Base-by-base conservation (phyloP, 371 early-diverging fungal species). In the Blastocladiella emersonii region DNA sequence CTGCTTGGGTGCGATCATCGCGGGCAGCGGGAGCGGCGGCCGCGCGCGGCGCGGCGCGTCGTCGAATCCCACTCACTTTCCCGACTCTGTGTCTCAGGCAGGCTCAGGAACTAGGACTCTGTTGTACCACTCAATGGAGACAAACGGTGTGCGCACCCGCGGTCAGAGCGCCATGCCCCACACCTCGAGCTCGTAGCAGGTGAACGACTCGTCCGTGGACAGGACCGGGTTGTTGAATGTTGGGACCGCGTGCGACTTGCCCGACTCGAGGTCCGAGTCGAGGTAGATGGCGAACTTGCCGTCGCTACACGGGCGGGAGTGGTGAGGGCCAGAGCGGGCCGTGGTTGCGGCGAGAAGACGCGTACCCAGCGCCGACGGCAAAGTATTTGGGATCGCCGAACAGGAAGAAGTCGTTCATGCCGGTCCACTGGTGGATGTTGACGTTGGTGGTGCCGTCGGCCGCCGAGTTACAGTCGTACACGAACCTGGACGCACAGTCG, bases 231-330 rank as follows among this genome's bases (percentile, higher is more conserved):
- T 95, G 56, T 86, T 82, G 78, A 92, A 96, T 1, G 96, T 95
- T 21, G 84, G 84, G 63, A 92, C 92, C 39, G 72, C 76, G 25
- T 81, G 82, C 8, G 87, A 85, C 65, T 90, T 85, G 1, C 97
- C 97, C 41, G 80, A 78, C 62, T 89, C 82, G 15, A 96, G 78
- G 65, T 93, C 88, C 36, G 82, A 77, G 65, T 94, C 87, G 32
- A 96, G 68, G 90, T 90, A 96, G 32, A 96, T 73, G 0, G 95
- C 96, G 79, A 92, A 90, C 61, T 79, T 77, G 32, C 91, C 91
- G 66, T 88, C 83, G 2, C 87, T 85, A 70, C n/a, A 2, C 25
- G 66, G 35, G 21, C 7, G n/a, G 25, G 25, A 30, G 32, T 13
- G n/a, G 12, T n/a, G 10, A 57, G 39, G 39, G 8, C 39, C 8